Percentiles rank a stretch among this genome's conserved stretches.
phyloP scores from a whole-genome alignment of 208 protist species.

The Strigomonas galati region DNA sequence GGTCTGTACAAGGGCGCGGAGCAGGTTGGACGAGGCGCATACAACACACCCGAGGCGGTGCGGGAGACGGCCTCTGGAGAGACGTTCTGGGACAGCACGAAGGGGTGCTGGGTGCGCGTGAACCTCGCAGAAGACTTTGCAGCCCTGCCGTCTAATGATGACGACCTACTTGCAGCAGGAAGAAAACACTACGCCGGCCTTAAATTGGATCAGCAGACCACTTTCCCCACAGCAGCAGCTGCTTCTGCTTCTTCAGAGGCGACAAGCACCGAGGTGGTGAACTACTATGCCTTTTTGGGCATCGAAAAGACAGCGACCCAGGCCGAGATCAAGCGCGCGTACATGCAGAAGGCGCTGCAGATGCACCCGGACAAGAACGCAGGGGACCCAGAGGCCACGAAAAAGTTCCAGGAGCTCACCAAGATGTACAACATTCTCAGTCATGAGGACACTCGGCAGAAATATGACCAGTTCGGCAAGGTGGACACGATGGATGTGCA shows the following conservation, averaged over 20 bases:
- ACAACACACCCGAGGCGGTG: slow-evolving; percentile 33
- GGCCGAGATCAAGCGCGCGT: slow-evolving; percentile 89
- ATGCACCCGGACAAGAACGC: slow-evolving; percentile 93
- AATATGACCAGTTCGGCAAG: slow-evolving; percentile 94
- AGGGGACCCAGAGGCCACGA: slow-evolving; percentile 76
- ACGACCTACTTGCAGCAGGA: slow-evolving; percentile 17
- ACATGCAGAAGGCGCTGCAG: slow-evolving; percentile 85
- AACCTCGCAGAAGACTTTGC: slow-evolving; percentile 14
- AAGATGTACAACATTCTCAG: slow-evolving; percentile 97
- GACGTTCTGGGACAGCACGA: slow-evolving; percentile 27
- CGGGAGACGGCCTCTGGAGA: slow-evolving; percentile 6
- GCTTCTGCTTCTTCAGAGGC: no score
- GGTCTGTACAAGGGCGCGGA: slow-evolving; percentile 20
- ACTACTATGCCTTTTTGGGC: no score
- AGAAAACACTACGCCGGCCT: no score
- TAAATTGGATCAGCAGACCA: no score
- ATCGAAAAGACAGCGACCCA: slow-evolving; percentile 23
- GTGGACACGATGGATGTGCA: slow-evolving; percentile 2
- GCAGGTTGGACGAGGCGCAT: slow-evolving; percentile 23
- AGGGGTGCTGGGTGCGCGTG: slow-evolving; percentile 24
- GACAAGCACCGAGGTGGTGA: no score
- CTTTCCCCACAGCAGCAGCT: no score
- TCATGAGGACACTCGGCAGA: slow-evolving; percentile 94
- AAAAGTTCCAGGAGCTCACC: slow-evolving; percentile 92
- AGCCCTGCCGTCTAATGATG: slow-evolving; percentile 22